Evolutionary conservation across 345 rosid genomes (phyloP).

Genomic region (Zanthoxylum bungeanum): DNA sequence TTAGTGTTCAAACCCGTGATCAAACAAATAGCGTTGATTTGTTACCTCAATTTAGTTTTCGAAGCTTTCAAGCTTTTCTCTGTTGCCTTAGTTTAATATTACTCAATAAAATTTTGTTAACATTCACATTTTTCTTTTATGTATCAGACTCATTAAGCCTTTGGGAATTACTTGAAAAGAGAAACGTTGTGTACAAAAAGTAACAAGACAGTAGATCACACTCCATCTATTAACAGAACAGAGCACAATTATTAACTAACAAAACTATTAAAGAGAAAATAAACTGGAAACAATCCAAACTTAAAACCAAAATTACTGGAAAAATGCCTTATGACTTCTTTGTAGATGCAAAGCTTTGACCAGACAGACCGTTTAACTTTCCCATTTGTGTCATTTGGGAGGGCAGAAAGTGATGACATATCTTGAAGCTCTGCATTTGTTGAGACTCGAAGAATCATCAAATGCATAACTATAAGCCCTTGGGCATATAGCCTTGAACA

Average conservation of each 20-base stretch:
- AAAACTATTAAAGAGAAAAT: constrained; percentile 1
- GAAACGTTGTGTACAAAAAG: neutral
- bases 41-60: neutral
- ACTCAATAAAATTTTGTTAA: too few relatives aligned
- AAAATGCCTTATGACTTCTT: constrained; percentile 4
- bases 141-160: neutral
- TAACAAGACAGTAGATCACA: neutral
- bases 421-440: constrained; percentile 83
- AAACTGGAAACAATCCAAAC: neutral
- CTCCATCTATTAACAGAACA: neutral
- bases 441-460: constrained; percentile 85
- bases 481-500: constrained; percentile 90
- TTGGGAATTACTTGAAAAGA: neutral
- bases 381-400: constrained; percentile 37
- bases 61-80: neutral
- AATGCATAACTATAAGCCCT: constrained; percentile 93
- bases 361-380: neutral
- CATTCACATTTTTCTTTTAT: neutral
- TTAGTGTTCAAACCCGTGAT: too few relatives aligned
- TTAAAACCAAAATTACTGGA: neutral
- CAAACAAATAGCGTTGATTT: too few relatives aligned
- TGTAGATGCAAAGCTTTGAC: neutral
- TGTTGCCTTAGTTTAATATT: neutral
- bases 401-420: constrained; percentile 94
- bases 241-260: neutral